phyloP scores from a whole-genome alignment of 306 rosid species.

The Pachyrhizus erosus region DNA sequence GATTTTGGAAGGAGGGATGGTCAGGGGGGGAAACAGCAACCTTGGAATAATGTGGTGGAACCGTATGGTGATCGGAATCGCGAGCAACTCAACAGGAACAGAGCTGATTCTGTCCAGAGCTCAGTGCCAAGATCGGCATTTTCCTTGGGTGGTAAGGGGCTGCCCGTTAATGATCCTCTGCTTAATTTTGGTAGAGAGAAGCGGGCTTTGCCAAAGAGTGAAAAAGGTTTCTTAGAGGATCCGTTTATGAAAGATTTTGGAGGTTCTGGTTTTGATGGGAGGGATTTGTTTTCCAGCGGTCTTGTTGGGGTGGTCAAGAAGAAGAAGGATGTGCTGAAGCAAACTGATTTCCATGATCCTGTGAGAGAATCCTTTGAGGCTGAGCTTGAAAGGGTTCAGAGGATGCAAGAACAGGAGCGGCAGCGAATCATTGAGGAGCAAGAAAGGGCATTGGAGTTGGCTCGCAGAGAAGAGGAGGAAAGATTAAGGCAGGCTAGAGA shows the following conservation, averaged over 20 bases:
- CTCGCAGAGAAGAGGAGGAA: slow-evolving; percentile 94
- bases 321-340: slow-evolving; percentile 80
- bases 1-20: slow-evolving; percentile 70
- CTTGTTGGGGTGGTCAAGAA: slow-evolving; percentile 84
- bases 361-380: slow-evolving; percentile 98
- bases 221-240: slow-evolving; percentile 72
- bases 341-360: slow-evolving; percentile 90
- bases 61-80: slow-evolving; percentile 62
- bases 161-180: slow-evolving; percentile 70
- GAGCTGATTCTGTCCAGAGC: slow-evolving; percentile 59
- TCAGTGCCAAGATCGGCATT: slow-evolving; percentile 60
- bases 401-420: slow-evolving; percentile 93
- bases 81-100: slow-evolving; percentile 65
- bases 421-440: slow-evolving; percentile 81
- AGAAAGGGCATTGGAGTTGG: slow-evolving; percentile 79
- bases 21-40: slow-evolving; percentile 67
- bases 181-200: slow-evolving; percentile 92
- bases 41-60: slow-evolving; percentile 64
- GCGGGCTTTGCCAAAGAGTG: slow-evolving; percentile 61
- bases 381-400: slow-evolving; percentile 98
- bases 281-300: slow-evolving; percentile 68
- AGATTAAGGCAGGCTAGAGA: slow-evolving; percentile 70
- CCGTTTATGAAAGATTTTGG: slow-evolving; percentile 72
- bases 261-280: slow-evolving; percentile 72
- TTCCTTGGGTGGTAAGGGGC: slow-evolving; percentile 68